Evolutionary conservation across 192 early-diverging fungal genomes (phyloP).

Genomic region (Linnemannia hyalina): DNA sequence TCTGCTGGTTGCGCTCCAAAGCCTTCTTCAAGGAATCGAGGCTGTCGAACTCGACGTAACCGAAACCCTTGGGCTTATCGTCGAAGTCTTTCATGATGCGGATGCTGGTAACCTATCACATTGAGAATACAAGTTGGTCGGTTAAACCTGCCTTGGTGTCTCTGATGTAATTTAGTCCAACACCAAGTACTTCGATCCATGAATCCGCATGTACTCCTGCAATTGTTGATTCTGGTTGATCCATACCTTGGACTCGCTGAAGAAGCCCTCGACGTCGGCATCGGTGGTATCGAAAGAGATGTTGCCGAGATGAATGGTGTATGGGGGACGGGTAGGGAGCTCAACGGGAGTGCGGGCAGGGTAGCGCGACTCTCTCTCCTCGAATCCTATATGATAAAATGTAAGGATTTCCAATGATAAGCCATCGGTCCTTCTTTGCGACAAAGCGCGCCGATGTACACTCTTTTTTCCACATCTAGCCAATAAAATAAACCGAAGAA

Average conservation of each 20-base stretch:
- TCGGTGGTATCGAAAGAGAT: slow-evolving; percentile 89
- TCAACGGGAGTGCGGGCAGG: slow-evolving; percentile 64
- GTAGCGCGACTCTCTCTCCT: slow-evolving; percentile 58
- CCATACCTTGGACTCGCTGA: slow-evolving; percentile 76
- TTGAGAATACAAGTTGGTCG: neutral
- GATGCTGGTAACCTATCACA: slow-evolving; percentile 76
- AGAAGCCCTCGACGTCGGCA: slow-evolving; percentile 78
- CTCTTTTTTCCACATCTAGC: neutral
- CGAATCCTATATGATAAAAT: slow-evolving; percentile 27
- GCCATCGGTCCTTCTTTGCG: neutral
- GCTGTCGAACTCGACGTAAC: slow-evolving; percentile 95
- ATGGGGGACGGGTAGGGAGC: slow-evolving; percentile 90
- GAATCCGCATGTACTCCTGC: neutral
- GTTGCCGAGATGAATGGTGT: slow-evolving; percentile 92
- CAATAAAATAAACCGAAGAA: too few species aligned
- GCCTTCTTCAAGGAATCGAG: slow-evolving; percentile 86
- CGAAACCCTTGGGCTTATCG: slow-evolving; percentile 91
- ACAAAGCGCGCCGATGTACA: neutral
- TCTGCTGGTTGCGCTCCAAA: slow-evolving; percentile 75
- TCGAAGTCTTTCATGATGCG: slow-evolving; percentile 87
- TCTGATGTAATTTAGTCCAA: neutral
- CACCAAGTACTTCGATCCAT: neutral
- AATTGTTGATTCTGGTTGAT: neutral
- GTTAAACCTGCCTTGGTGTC: neutral
- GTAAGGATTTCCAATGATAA: slow-evolving; percentile 24